Base-by-base conservation (phyloP, 2,329 filamentous ascomycete species). In the Sporothrix phasma region DNA sequence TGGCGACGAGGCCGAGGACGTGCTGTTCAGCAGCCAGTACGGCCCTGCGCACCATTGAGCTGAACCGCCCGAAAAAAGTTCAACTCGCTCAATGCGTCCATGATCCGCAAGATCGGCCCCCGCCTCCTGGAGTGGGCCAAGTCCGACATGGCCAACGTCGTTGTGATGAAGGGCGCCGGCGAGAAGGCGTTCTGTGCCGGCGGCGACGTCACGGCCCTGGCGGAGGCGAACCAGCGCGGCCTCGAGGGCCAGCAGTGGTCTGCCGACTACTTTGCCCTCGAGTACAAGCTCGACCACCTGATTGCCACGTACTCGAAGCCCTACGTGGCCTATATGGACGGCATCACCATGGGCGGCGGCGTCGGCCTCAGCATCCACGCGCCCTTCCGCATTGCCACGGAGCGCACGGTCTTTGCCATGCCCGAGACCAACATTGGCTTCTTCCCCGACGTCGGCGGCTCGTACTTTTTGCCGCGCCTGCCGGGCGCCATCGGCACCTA, bases 371-470 rank as follows among this genome's bases (percentile, higher is more conserved):
- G 90, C 75, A 84, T 96, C 61, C 95, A 99, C 76, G 93, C 94
- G 2, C 95, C 94, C 3, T 93, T 99, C 82, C 84, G 94, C 66
- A 96, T 99, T 73, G 94, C 94, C 43, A 99, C 94, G 2, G 94
- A 99, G 77, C 88, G 88, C 73, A 99, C 94, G 5, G 78, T 96
- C 56, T 97, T 99, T 72, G 92, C 95, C 70, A 99, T 99, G 94
- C 94, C 94, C 34, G 94, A 99, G 79, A 99, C 94, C 3, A 96
- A 86, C 8, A 99, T 99, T 72, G 94, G 94, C 45, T 97, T 97
- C 81, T 99, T 99, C 81, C 94, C 95, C 6, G 95, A 99, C 72
- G 94, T 99, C 58, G 94, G 94, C 66, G 95, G 88, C 37, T 95
- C 90, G 11, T 99, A 97, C 80, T 97, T 97, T 81, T 81, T 99